Evolutionary conservation across 192 early-diverging fungal species (phyloP), one percentile per base, ranked within the genome.

Genomic region (Podila minutissima): DNA sequence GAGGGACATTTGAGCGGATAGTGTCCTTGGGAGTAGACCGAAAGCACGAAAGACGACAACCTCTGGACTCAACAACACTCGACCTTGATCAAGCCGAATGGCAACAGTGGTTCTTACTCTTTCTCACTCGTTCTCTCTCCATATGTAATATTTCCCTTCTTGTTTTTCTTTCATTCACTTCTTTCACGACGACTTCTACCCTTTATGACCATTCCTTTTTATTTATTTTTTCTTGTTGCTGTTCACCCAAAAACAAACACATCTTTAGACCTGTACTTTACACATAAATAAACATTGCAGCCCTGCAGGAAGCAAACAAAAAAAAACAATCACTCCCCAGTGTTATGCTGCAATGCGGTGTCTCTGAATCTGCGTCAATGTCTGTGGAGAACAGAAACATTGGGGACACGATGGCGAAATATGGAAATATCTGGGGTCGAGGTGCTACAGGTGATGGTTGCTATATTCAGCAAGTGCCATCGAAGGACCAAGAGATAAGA

Each of bases 71-170:
- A 59, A 69, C 50, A 69, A 59, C 50, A 69, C 62, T 35, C 67
- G 67, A 69, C 67, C 67, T 69, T 69, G 67, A 69, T 69, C 67
- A 69, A 69, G 67, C 67, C 67, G 67, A 69, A 38, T 31, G 38
- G 67, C 53, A 24, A 58, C 46, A 57, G 38, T 15, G n/a, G 26
- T 28, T 33, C 35, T 33, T 41, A 7, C n/a, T 35, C 17, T n/a
- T 22, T 50, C 32, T 35, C 6, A 31, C n/a, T 51, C 66, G 15
- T 4, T 66, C n/a, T 51, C 53, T 24, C 29, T 22, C n/a, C n/a
- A 17, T 12, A n/a, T 24, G 62, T 19, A 32, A 22, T 63, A 38
- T 37, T 6, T 3, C 17, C 13, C 58, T 69, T 31, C 3, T 63
- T 53, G 35, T 37, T 63, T 57, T 71, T 41, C 66, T 38, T 38